These are phyloP conservation scores for Suhomyces maxii DNA, from an alignment of 1,139 yeast genomes.

Conservation along the genomic window DNA sequence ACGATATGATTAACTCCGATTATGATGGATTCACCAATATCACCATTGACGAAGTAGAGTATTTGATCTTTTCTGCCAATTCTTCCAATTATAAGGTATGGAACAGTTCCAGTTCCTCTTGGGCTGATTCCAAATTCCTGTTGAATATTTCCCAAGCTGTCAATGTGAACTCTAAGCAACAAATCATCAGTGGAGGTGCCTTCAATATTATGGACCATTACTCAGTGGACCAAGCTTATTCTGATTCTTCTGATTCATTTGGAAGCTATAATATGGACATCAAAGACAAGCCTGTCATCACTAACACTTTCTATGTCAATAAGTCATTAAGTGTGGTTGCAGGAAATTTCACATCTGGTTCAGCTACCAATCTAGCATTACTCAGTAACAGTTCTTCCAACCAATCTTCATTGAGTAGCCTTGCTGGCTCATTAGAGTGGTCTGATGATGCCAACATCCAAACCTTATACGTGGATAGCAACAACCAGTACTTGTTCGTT, in stretches of 20 bases:
- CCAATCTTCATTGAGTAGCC: constrained; percentile 22
- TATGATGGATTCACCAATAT: constrained; percentile 38
- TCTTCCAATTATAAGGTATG: constrained; percentile 30
- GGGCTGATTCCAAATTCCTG: constrained; percentile 35
- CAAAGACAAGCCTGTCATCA: constrained; percentile 38
- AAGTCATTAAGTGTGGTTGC: constrained; percentile 54
- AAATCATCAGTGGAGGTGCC: constrained; percentile 41
- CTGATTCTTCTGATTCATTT: constrained; percentile 23
- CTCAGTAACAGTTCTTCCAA: constrained; percentile 31
- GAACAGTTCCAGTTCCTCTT: constrained; percentile 37
- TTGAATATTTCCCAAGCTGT: constrained; percentile 40
- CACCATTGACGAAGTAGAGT: constrained; percentile 35
- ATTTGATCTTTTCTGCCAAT: constrained; percentile 32
- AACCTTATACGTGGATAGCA: constrained; percentile 42
- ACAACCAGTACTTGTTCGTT: constrained; percentile 40
- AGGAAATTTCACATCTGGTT: constrained; percentile 33
- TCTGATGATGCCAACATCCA: constrained; percentile 33
- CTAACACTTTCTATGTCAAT: constrained; percentile 45
- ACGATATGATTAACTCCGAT: constrained; percentile 23
- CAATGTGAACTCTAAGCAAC: constrained; percentile 23
- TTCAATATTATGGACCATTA: constrained; percentile 41
- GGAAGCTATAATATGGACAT: constrained; percentile 26
- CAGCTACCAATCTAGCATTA: constrained; percentile 36
- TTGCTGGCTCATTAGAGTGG: constrained; percentile 40
- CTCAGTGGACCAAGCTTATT: constrained; percentile 32